phyloP scores from a whole-genome alignment of 306 rosid species.

The Mimosa bimucronata region DNA sequence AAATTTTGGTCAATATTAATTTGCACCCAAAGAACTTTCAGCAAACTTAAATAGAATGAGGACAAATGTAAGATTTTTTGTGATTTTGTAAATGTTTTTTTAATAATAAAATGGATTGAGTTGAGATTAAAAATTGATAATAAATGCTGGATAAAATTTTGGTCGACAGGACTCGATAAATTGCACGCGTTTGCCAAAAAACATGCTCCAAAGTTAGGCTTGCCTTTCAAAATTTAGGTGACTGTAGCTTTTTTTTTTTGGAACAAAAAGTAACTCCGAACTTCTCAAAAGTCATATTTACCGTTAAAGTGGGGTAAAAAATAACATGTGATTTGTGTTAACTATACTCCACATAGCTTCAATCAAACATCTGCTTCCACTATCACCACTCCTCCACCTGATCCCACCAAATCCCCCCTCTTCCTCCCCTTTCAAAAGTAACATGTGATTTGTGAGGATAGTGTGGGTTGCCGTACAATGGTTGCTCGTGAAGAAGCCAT shows the following conservation, averaged over 20 bases:
- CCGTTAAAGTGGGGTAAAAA: too few species aligned
- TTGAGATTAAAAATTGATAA: not conserved
- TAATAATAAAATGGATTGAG: not conserved
- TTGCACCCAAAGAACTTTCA: not conserved
- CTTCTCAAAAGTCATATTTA: too few species aligned
- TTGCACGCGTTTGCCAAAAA: not conserved
- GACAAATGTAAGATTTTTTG: not conserved
- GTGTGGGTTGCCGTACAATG: too few species aligned
- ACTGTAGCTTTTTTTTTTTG: not conserved
- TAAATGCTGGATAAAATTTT: not conserved
- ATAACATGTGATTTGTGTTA: too few species aligned
- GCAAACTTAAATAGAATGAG: not conserved
- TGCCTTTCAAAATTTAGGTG: not conserved
- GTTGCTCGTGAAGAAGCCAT: too few species aligned
- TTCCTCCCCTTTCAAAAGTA: too few species aligned
- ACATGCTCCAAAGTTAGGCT: not conserved
- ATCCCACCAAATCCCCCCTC: too few species aligned
- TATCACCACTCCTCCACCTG: too few species aligned
- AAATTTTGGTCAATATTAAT: not conserved
- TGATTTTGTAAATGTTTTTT: not conserved
- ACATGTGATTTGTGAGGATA: too few species aligned
- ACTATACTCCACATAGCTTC: too few species aligned
- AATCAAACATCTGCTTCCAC: too few species aligned
- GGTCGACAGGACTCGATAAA: not conserved
- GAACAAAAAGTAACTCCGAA: too few species aligned